Base-by-base conservation (phyloP, 2,329 filamentous ascomycete species). In the Zalaria sp. region DNA sequence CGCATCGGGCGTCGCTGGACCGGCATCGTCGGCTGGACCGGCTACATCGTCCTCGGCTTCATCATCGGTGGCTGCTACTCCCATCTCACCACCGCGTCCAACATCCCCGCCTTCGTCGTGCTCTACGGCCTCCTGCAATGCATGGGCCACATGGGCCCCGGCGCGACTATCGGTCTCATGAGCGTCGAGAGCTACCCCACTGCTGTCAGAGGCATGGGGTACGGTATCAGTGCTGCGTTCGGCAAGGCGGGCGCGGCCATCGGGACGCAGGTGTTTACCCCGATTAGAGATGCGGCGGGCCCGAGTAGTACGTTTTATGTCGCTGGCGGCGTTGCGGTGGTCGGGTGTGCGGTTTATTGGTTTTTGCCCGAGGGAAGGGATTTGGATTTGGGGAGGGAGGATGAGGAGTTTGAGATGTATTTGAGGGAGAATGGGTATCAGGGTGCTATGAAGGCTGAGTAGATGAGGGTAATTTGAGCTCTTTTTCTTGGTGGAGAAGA, bases 121-220 rank as follows among this genome's bases (percentile, higher is more conserved):
- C 64, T 72, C 43, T 73, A 72, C 46, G 69, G 68, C 1, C 53
- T 72, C 3, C 67, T 73, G 60, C 66, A 69, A 46, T 64, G 61
- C 25, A 65, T 61, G 2, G 67, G 68, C 0, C 68, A 72, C 43
- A 52, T 72, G 41, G 69, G 70, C 0, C 69, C 69, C 0, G 70
- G 70, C 0, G 65, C 69, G 34, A 72, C 68, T 55, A 59, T 73
- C 3, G 69, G 68, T 1, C 55, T 73, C 3, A 51, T 72, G 4
- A 69, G 66, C 0, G 69, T 66, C 0, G 71, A 73, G 50, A 61
- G 64, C 1, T 73, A 69, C 45, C 65, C 69, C 0, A 73, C 70
- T 2, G 65, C 66, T n/a, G 66, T 72, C 1, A 57, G 70, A 6
- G 70, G 70, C 0, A 68, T 64, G 5, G 69, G 66, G 36, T 71